phyloP scores from a whole-genome alignment of 768 basidiomycete genomes.

The Pleurotus djamor region DNA sequence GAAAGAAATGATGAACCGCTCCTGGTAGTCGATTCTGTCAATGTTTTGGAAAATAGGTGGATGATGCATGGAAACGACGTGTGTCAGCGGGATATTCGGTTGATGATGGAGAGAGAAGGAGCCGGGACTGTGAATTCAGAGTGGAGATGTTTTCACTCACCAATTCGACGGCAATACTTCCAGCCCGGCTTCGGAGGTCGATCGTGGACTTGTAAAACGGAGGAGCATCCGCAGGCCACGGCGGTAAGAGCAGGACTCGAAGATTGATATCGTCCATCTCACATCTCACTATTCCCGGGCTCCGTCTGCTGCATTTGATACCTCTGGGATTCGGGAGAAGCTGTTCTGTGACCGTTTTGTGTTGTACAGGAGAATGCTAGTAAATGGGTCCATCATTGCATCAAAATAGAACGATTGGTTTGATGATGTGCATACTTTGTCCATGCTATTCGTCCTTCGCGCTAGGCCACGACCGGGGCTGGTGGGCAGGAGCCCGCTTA shows the following conservation, averaged over 20 bases:
- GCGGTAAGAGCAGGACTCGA: constrained; percentile 10
- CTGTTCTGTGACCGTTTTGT: constrained; percentile 9
- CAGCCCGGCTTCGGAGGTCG: constrained; percentile 13
- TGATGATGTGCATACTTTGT: background rate
- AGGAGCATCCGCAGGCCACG: constrained; percentile 5
- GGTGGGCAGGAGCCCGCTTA: background rate
- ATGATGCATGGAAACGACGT: background rate
- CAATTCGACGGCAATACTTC: constrained; percentile 12
- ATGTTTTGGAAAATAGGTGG: background rate
- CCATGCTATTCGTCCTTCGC: constrained; percentile 3
- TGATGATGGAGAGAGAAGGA: background rate
- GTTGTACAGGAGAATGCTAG: constrained; percentile 2
- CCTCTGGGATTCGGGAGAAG: constrained; percentile 11
- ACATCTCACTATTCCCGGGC: constrained; percentile 6
- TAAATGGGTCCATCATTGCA: background rate
- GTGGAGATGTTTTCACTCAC: constrained; percentile 5
- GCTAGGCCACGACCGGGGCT: background rate
- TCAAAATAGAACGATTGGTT: background rate
- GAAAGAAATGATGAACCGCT: constrained; percentile 11
- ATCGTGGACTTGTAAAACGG: constrained; percentile 11
- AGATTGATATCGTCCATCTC: constrained; percentile 9
- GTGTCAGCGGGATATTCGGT: background rate
- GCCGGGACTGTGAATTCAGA: background rate
- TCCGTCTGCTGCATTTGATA: background rate
- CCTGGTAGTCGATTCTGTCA: constrained; percentile 11